These are phyloP conservation scores for Pyrrhoderma noxium DNA, from an alignment of 1,284 basidiomycete species.

Conservation along the genomic window DNA sequence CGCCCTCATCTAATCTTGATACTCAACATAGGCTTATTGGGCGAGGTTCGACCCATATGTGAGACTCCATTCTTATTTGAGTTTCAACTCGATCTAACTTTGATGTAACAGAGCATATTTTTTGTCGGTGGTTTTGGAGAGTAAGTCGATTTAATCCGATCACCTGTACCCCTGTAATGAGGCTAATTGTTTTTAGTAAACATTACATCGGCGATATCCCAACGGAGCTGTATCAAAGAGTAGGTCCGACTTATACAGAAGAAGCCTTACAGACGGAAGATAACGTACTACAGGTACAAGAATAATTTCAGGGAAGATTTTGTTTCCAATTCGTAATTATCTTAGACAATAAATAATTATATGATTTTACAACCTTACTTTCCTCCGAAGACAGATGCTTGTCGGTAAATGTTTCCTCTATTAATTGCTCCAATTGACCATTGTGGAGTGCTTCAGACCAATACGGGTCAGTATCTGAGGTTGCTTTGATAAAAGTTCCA, in stretches of 20 bases:
- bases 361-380: slow-evolving; percentile 1
- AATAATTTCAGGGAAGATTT: background rate
- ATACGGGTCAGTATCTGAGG: slow-evolving; percentile 32
- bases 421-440: slow-evolving; percentile 28
- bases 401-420: slow-evolving; percentile 29
- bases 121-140: slow-evolving; percentile 63
- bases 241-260: background rate
- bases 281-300: background rate
- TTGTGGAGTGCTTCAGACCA: slow-evolving; percentile 37
- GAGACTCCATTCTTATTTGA: slow-evolving; percentile 16
- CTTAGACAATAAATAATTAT: background rate
- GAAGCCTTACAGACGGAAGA: background rate
- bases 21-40: slow-evolving; percentile 40
- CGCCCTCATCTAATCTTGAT: slow-evolving; percentile 11
- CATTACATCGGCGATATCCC: slow-evolving; percentile 57
- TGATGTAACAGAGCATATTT: slow-evolving; percentile 40
- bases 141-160: slow-evolving; percentile 29
- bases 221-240: slow-evolving; percentile 39
- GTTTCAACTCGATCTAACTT: slow-evolving; percentile 7
- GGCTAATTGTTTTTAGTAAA: slow-evolving; percentile 26
- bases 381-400: slow-evolving; percentile 2
- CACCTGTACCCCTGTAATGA: background rate
- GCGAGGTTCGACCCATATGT: slow-evolving; percentile 49
- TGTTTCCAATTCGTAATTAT: background rate
- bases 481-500: slow-evolving; percentile 31